Base-by-base conservation (phyloP, 83 land plant genomes). In the Diphasiastrum complanatum region DNA sequence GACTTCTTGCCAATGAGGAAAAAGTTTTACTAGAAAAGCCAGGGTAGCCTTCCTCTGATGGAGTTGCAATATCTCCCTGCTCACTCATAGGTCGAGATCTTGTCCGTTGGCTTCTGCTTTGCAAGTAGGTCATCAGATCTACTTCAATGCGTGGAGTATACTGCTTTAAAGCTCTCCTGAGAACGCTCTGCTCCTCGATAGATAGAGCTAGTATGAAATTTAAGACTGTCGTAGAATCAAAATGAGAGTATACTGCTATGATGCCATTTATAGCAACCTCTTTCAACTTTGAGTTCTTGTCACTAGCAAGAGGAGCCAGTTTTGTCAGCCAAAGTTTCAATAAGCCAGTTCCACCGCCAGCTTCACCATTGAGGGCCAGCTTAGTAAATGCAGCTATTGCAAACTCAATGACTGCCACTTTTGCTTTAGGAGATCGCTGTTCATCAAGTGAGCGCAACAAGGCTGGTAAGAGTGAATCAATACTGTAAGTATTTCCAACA, bases 361-460 rank as follows among this genome's bases (percentile, higher is more conserved):
- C 85, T 22, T 89, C 99, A 57, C 87, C 74, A 69, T 67, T 84
- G 35, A 77, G 35, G 32, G 76, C 72, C 48, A 89, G 78, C 53
- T 89, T 89, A 36, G 95, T 86, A 51, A 95, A 95, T 32, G 99
- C 89, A 53, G 74, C 77, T 12, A 83, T 89, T 22, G 99, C 92
- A 79, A 86, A 95, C 57, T 95, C 90, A 57, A 95, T 86, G 37
- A 95, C 99, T 55, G 99, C 97, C 65, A 95, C 70, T 51, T 95
- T 95, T 24, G 97, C 97, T 75, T 95, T 95, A 45, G 99, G 99
- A 24, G 99, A 95, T 28, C 99, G 76, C 67, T 95, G 99, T 62
- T 95, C 99, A 76, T 95, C 99, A 38, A 95, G 64, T 5, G 99
- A 89, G 28, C 99, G 82, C 14, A 95, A 75, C 33, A 95, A 72